phyloP scores from a whole-genome alignment of 306 rosid species.

The Trifolium pratense region DNA sequence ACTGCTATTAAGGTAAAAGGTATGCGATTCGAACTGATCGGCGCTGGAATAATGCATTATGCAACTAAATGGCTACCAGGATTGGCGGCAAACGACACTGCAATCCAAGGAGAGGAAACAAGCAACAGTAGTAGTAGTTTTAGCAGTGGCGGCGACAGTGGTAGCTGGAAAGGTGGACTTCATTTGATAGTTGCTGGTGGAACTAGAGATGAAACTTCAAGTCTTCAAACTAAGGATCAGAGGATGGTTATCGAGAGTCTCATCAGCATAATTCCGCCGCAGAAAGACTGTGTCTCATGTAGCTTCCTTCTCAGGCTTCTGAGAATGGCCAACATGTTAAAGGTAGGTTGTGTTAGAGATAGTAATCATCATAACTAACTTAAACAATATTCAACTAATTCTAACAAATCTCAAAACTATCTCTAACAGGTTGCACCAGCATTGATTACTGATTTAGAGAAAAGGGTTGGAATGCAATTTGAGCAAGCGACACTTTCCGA shows the following conservation, averaged over 20 bases:
- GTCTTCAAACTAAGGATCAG: conserved; percentile 76
- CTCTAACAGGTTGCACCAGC: conserved; percentile 68
- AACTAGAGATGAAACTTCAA: conserved; percentile 60
- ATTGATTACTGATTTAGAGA: conserved; percentile 83
- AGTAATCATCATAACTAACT: background rate
- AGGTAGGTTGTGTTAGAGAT: conserved; percentile 19
- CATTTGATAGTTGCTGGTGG: conserved; percentile 73
- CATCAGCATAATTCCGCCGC: conserved; percentile 92
- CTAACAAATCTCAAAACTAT: background rate
- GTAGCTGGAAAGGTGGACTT: conserved; percentile 77
- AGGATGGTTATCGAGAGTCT: conserved; percentile 92
- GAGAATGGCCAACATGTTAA: conserved; percentile 87
- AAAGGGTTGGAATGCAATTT: conserved; percentile 96
- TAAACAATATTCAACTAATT: background rate
- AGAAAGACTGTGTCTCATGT: conserved; percentile 91
- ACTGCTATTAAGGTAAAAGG: conserved; percentile 96
- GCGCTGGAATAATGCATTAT: conserved; percentile 82
- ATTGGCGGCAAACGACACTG: conserved; percentile 49
- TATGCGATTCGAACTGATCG: conserved; percentile 83
- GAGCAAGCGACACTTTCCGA: conserved; percentile 90
- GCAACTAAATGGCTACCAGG: conserved; percentile 89
- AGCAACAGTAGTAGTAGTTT: conserved; percentile 57
- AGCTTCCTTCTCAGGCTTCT: conserved; percentile 89
- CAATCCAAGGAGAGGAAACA: conserved; percentile 61
- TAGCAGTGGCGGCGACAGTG: conserved; percentile 41